Evolutionary conservation across 371 early-diverging fungal species (phyloP).

Genomic region (Lichtheimia ramosa): DNA sequence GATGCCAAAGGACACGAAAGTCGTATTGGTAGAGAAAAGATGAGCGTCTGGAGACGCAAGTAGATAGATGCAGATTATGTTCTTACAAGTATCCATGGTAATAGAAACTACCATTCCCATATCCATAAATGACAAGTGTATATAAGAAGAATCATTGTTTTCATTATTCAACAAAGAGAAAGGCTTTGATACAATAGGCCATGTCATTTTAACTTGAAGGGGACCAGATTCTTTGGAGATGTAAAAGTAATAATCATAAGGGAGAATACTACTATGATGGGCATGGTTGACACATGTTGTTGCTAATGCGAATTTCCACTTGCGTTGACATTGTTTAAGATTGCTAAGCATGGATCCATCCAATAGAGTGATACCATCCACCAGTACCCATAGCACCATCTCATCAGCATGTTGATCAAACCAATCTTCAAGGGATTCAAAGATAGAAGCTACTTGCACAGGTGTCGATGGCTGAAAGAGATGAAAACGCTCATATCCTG

Average conservation of each 20-base stretch:
- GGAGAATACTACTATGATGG: background rate
- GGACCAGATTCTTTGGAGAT: background rate
- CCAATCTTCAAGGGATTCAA: conserved; percentile 22
- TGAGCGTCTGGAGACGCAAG: conserved; percentile 56
- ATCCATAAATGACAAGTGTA: too few species aligned
- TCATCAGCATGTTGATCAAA: conserved; percentile 17
- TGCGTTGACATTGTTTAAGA: background rate
- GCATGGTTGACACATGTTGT: background rate
- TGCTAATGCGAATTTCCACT: background rate
- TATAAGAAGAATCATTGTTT: too few species aligned
- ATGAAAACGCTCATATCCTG: conserved; percentile 15
- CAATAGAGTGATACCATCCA: conserved; percentile 12
- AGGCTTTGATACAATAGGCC: background rate
- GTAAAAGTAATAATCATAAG: background rate
- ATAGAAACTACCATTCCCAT: too few species aligned
- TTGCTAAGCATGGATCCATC: too few species aligned
- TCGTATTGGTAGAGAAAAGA: conserved; percentile 57
- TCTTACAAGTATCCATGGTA: too few species aligned
- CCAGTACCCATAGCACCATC: conserved; percentile 19
- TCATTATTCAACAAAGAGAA: too few species aligned
- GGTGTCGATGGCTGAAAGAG: conserved; percentile 21
- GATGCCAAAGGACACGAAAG: conserved; percentile 54
- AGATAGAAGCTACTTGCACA: conserved; percentile 3
- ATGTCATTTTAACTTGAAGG: background rate
- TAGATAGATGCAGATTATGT: conserved; percentile 3